These are phyloP conservation scores for Cynanchum wilfordii DNA, from an alignment of 257 asterid species.

Conservation along the genomic window DNA sequence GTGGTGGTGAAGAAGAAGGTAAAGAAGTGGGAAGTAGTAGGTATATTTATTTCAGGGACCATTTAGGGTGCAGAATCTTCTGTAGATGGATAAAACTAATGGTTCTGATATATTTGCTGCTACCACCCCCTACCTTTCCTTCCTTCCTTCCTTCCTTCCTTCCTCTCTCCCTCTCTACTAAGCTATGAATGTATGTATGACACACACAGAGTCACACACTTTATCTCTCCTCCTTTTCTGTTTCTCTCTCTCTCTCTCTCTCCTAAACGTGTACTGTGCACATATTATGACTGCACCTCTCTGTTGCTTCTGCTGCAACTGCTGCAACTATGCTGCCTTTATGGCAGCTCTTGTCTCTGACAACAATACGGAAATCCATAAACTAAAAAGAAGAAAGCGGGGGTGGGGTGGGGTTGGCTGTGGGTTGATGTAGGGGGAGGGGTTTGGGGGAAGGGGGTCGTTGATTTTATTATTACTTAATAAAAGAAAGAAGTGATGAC, in stretches of 20 bases:
- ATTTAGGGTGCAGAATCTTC: constrained; percentile 77
- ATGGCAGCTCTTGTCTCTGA: constrained; percentile 69
- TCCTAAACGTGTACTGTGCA: constrained; percentile 46
- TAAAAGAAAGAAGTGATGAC: too few relatives aligned
- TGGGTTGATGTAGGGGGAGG: too few relatives aligned
- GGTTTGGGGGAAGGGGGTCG: too few relatives aligned
- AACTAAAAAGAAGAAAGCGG: constrained; percentile 28
- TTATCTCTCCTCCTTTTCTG: constrained; percentile 15
- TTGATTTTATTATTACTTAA: too few relatives aligned
- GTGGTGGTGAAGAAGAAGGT: constrained; percentile 5
- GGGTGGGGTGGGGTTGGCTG: background rate
- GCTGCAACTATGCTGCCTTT: constrained; percentile 49
- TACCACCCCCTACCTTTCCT: background rate
- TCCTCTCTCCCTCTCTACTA: background rate
- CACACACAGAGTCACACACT: background rate
- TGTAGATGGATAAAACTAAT: constrained; percentile 68
- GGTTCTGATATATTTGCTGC: constrained; percentile 40
- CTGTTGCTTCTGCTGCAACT: constrained; percentile 45
- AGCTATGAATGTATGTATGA: background rate
- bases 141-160: background rate
- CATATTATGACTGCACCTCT: constrained; percentile 51
- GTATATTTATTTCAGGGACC: constrained; percentile 83
- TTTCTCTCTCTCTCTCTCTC: constrained; percentile 10
- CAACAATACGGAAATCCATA: constrained; percentile 55
- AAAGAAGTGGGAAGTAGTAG: constrained; percentile 24